Conservation (phyloP, 164 flowering plant species). For the Nymphaea colorata region DNA sequence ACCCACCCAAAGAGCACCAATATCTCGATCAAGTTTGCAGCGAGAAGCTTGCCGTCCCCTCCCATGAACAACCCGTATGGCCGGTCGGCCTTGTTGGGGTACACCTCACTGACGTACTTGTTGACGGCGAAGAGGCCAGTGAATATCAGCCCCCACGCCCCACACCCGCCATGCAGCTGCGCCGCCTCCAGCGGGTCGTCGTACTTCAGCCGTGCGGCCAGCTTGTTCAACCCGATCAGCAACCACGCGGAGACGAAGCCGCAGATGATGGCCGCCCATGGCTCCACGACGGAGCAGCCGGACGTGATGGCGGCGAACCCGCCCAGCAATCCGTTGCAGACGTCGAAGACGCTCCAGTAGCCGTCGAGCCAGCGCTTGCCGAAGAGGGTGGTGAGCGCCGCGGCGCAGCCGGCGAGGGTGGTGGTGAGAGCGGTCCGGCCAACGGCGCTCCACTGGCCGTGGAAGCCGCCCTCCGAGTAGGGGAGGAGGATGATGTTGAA, state of each 20-base stretch:
- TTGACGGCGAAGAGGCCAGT: slow-evolving; percentile 55
- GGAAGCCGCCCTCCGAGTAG: slow-evolving; percentile 18
- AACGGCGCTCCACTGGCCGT: slow-evolving; percentile 66
- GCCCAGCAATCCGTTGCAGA: slow-evolving; percentile 67
- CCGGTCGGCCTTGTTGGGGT: slow-evolving; percentile 20
- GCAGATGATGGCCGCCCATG: slow-evolving; percentile 74
- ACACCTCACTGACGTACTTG: slow-evolving; percentile 45
- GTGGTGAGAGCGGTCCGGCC: slow-evolving; percentile 75
- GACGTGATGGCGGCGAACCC: slow-evolving; percentile 70
- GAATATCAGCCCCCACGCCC: slow-evolving; percentile 77
- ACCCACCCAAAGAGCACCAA: slow-evolving; percentile 65
- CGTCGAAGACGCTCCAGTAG: slow-evolving; percentile 68
- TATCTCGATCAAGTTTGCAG: slow-evolving; percentile 56
- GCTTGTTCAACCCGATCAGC: slow-evolving; percentile 37
- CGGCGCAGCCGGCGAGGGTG: slow-evolving; percentile 59
- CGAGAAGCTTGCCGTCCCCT: slow-evolving; percentile 56
- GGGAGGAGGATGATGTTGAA: slow-evolving; percentile 29
- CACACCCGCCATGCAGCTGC: slow-evolving; percentile 80
- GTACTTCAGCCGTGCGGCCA: slow-evolving; percentile 38
- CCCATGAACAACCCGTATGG: slow-evolving; percentile 79
- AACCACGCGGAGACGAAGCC: slow-evolving; percentile 60
- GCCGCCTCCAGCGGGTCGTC: slow-evolving; percentile 82
- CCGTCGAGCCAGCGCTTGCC: slow-evolving; percentile 45
- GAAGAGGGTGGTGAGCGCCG: slow-evolving; percentile 60
- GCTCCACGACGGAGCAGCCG: slow-evolving; percentile 76